phyloP scores from a whole-genome alignment of 768 basidiomycete genomes.

The Xerocomus brunneocitrinus region DNA sequence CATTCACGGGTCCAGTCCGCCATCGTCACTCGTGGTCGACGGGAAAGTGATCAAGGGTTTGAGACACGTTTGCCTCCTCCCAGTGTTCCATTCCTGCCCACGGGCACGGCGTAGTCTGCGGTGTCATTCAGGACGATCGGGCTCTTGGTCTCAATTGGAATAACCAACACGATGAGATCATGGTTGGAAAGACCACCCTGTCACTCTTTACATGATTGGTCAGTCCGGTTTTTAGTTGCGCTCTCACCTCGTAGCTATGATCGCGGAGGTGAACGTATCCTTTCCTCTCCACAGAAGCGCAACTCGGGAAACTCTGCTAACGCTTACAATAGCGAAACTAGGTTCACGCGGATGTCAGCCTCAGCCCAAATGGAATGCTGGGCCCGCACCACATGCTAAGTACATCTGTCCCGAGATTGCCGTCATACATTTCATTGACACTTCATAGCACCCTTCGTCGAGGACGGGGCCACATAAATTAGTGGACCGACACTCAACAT shows the following conservation, averaged over 20 bases:
- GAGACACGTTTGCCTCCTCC: too few species aligned
- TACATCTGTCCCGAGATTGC: background rate
- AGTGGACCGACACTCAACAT: background rate
- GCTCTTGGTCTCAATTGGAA: too few species aligned
- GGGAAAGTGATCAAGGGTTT: too few species aligned
- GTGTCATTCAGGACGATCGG: too few species aligned
- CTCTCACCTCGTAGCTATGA: background rate
- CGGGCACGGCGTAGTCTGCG: too few species aligned
- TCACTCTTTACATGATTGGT: too few species aligned
- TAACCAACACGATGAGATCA: too few species aligned
- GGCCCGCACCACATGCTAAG: background rate
- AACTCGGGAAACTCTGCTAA: background rate
- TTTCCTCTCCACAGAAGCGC: background rate
- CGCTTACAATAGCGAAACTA: background rate
- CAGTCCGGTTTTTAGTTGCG: too few species aligned
- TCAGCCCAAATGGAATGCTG: background rate
- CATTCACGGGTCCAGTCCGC: too few species aligned
- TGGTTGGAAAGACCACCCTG: too few species aligned
- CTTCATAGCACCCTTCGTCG: constrained; percentile 19
- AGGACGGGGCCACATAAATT: background rate
- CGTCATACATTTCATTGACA: background rate
- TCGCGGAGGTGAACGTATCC: background rate
- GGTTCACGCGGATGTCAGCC: background rate
- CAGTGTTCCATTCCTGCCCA: too few species aligned
- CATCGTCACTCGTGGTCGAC: too few species aligned